phyloP scores from a whole-genome alignment of 2,329 filamentous ascomycete species.

The Curvularia lunata region DNA sequence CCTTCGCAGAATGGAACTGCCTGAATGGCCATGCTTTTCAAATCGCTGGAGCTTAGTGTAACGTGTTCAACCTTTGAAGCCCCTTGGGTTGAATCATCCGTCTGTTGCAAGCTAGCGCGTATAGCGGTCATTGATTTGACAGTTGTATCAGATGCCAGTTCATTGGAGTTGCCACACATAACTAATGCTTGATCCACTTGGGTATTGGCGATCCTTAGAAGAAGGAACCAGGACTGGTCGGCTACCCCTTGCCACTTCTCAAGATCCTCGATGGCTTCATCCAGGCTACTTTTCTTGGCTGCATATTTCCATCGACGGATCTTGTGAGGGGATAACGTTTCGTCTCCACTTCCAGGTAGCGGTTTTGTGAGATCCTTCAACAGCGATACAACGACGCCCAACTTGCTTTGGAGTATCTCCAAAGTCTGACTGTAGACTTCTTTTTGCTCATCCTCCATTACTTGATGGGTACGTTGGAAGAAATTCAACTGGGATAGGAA shows the following conservation, averaged over 20 bases:
- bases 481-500: neutral
- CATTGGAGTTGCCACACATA: neutral
- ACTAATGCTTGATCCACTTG: conserved; percentile 2
- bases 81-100: neutral
- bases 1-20: neutral
- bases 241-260: conserved; percentile 21
- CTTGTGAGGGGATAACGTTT: neutral
- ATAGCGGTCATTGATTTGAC: neutral
- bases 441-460: neutral
- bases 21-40: neutral
- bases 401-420: neutral
- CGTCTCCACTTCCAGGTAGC: neutral
- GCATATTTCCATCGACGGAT: neutral
- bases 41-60: neutral
- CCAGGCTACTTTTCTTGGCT: neutral
- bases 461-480: neutral
- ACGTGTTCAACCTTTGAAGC: neutral
- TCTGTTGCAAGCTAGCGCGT: neutral
- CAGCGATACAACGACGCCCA: neutral
- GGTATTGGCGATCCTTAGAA: conserved; percentile 15
- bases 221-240: conserved; percentile 24
- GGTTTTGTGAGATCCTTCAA: neutral
- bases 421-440: neutral
- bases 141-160: neutral
- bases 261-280: neutral